Conservation (phyloP, 176 grass and related monocot species). For the Ensete ventricosum region DNA sequence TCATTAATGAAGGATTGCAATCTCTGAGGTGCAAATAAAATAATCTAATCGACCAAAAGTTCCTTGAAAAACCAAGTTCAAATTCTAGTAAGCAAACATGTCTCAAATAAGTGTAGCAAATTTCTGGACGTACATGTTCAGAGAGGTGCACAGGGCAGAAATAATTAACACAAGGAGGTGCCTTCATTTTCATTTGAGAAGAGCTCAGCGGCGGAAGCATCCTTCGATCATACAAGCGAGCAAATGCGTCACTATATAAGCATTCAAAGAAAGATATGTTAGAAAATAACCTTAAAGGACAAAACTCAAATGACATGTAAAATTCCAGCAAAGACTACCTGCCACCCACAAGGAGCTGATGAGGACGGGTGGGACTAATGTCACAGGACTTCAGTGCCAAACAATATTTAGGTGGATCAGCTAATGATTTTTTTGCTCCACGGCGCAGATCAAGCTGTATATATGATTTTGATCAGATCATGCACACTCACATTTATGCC, state of each 20-base stretch:
- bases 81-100: background rate
- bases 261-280: constrained; percentile 9
- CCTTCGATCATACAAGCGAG: constrained; percentile 85
- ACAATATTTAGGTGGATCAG: constrained; percentile 52
- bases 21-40: too few species aligned
- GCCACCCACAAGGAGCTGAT: constrained; percentile 89
- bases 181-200: constrained; percentile 49
- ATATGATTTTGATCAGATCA: too few species aligned
- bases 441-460: constrained; percentile 77
- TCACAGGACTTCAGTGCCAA: constrained; percentile 84
- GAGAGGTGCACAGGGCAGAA: constrained; percentile 89
- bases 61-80: background rate
- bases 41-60: too few species aligned
- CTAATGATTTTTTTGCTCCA: constrained; percentile 82
- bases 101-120: background rate
- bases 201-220: constrained; percentile 80
- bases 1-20: too few species aligned
- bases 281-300: background rate
- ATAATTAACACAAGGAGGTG: constrained; percentile 68
- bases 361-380: constrained; percentile 80
- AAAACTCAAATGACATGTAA: constrained; percentile 8
- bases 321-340: constrained; percentile 42
- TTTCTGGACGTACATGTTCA: constrained; percentile 50
- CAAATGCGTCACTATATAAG: constrained; percentile 67
- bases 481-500: too few species aligned